Evolutionary conservation across 345 rosid species (phyloP), one percentile per base, ranked within the genome.

Genomic region (Eucalyptus dawsonii): DNA sequence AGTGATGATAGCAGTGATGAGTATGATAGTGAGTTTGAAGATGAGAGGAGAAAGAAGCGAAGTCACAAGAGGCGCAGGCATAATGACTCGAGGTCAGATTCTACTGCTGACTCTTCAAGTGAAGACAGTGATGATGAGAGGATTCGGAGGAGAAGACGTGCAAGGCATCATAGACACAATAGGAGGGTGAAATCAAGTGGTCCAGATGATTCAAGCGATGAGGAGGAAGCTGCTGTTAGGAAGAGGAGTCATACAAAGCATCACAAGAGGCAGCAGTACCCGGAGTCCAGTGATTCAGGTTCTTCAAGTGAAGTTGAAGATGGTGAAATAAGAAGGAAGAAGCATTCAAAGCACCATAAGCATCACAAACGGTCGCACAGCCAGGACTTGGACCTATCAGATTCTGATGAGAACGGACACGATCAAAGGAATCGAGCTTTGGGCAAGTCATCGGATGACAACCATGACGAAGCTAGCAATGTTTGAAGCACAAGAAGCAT

Each of bases 1-100:
- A 92, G 93, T 81, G 92, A 93, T 60, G 91, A 91, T 31, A 89
- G 93, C 91, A 92, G 92, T 89, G 92, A 92, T 88, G 95, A 90
- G 51, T 92, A 87, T 89, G 93, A 91, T 40, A 93, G 93, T 62
- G 92, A 89, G 19, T 91, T 91, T 60, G 97, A 93, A 86, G 95
- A 93, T 86, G 97, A 93, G 80, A 92, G 69, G 89, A 94, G 88
- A 91, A 90, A 90, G 91, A 94, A 90, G 92, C 93, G 91, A 90
- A 93, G 90, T 87, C 93, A 90, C 87, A 91, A 89, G 80, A 93
- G 91, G 90, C 91, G 87, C 88, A 92, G 93, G 93, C 93, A 86
- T 89, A 91, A 90, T 40, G 87, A 93, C 88, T 93, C 90, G 27
- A 90, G 92, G 87, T 90, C 92, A 86, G 92, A 88, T 87, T 94